These are phyloP conservation scores for Lasiodiplodia hormozganensis DNA, from an alignment of 2,329 filamentous ascomycete species.

Conservation along the genomic window DNA sequence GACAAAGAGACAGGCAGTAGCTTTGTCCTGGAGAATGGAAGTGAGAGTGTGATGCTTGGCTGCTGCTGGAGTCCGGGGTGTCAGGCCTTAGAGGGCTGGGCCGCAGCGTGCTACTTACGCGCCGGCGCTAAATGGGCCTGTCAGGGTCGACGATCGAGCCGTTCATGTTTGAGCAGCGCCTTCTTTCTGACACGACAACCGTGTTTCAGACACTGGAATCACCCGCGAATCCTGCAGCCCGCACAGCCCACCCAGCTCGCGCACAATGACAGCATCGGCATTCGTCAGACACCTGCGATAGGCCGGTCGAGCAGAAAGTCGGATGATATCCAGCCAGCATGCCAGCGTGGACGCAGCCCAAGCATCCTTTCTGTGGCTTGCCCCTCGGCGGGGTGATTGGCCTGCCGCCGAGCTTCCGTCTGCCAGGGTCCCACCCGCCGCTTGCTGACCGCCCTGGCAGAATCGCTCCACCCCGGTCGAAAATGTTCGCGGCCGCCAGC, in stretches of 20 bases:
- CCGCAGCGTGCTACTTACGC: conserved; percentile 17
- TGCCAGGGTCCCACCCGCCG: background rate
- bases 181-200: conserved; percentile 14
- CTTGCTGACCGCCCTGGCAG: conserved; percentile 19
- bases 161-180: conserved; percentile 17
- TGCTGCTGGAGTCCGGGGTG: conserved; percentile 14
- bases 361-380: background rate
- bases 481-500: conserved; percentile 19
- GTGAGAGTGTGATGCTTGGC: conserved; percentile 26
- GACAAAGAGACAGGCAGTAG: conserved; percentile 19
- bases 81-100: conserved; percentile 11
- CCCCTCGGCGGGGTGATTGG: conserved; percentile 26
- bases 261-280: background rate
- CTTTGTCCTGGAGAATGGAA: conserved; percentile 13
- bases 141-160: conserved; percentile 18
- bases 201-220: conserved; percentile 16
- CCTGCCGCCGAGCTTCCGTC: background rate
- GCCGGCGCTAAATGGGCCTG: conserved; percentile 24
- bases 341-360: conserved; percentile 1
- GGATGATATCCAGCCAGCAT: conserved; percentile 1
- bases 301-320: background rate
- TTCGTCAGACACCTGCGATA: background rate
- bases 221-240: background rate
- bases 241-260: background rate
- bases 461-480: conserved; percentile 13